Percentiles rank a stretch among this genome's conserved stretches.
Evolutionary conservation across 805 yeast species (phyloP).

Genomic region (Candida piceae): DNA sequence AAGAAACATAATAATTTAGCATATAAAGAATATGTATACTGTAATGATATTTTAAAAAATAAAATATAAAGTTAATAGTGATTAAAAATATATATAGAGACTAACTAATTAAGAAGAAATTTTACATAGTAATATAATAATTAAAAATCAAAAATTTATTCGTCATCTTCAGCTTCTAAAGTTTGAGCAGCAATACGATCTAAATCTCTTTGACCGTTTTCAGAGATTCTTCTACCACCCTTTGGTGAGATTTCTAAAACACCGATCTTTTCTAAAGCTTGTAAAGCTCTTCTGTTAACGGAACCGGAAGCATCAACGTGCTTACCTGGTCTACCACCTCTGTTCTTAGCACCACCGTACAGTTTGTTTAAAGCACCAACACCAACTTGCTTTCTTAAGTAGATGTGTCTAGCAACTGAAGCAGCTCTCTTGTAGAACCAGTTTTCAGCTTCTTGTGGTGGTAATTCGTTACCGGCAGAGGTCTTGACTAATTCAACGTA

Average conservation of each 20-base stretch:
- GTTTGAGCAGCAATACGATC: slow-evolving; percentile 99
- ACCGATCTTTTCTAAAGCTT: slow-evolving; percentile 97
- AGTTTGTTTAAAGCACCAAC: slow-evolving; percentile 98
- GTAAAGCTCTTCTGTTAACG: slow-evolving; percentile 96
- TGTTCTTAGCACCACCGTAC: slow-evolving; percentile 99
- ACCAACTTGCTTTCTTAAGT: slow-evolving; percentile 99
- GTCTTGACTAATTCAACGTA: slow-evolving; percentile 99
- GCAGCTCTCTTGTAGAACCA: slow-evolving; percentile 99
- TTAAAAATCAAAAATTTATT: slow-evolving; percentile 26
- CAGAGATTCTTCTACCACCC: slow-evolving; percentile 99
- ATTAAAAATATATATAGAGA: slow-evolving; percentile 2
- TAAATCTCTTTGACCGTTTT: slow-evolving; percentile 99
- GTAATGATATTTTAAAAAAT: too few species aligned
- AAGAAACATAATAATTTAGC: too few species aligned
- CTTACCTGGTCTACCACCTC: slow-evolving; percentile 98
- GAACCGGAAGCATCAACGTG: slow-evolving; percentile 99
- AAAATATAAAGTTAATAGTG: neutral
- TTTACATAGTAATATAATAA: slow-evolving; percentile 1
- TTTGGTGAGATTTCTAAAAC: slow-evolving; percentile 92
- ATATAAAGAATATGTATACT: too few species aligned
- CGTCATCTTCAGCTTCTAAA: slow-evolving; percentile 81
- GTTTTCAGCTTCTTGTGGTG: slow-evolving; percentile 99
- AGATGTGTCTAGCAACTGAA: slow-evolving; percentile 99
- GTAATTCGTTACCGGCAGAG: slow-evolving; percentile 97
- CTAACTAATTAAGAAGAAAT: slow-evolving; percentile 5